Evolutionary conservation across 345 rosid species (phyloP), one percentile per base, ranked within the genome.

Genomic region (Ricinus communis): DNA sequence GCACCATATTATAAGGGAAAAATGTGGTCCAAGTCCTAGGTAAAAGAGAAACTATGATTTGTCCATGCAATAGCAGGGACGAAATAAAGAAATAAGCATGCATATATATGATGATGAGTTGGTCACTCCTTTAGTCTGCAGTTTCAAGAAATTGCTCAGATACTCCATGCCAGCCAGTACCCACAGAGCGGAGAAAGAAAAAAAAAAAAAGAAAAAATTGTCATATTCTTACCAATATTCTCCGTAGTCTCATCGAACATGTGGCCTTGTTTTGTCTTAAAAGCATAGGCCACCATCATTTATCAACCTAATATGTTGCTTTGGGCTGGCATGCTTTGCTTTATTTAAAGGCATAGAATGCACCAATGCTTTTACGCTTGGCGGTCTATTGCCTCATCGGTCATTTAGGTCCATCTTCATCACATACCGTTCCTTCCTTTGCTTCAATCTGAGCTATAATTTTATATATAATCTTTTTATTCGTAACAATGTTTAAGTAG

Each of bases 41-140:
- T n/a, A n/a, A n/a, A n/a, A n/a, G n/a, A n/a, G n/a, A n/a, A n/a
- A n/a, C n/a, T n/a, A n/a, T n/a, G n/a, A n/a, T 33, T 33, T 6
- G 4, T 2, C 38, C 38, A 33, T 33, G 6, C 38, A 33, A 33
- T 2, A 33, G 6, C 2, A 33, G 6, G 38, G 4, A 33, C 2
- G 38, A 33, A 51, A 3, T 8, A 51, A 18, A 51, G 25, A 55
- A 25, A 25, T 1, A 12, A 55, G 3, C 15, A 66, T 49, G 56
- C 11, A 28, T 8, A 31, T 5, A 19, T 9, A 24, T 49, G 22
- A 43, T 31, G 71, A 30, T 61, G 73, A 67, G 68, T 62, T 77
- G 76, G 76, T 77, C 69, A 72, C 16, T 54, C 33, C 49, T 77
- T 71, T 66, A 31, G 54, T 50, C 16, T 33, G 27, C 65, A 67